Conservation (phyloP, 2,329 filamentous ascomycete genomes). For the Clarireedia hainanense region DNA sequence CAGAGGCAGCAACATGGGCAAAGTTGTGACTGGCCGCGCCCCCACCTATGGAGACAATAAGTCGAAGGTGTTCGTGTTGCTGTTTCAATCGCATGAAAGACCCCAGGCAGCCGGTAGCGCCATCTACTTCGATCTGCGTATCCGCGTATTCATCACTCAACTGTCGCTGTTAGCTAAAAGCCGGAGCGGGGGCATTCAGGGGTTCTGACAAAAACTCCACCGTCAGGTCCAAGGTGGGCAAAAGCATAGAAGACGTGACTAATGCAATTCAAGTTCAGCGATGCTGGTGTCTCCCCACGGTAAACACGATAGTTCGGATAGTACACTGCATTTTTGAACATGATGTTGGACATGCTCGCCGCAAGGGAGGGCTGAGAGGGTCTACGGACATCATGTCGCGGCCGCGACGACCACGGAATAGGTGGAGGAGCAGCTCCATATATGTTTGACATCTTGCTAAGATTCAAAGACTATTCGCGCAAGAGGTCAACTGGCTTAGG, state of each 20-base stretch:
- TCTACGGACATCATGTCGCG: slow-evolving; percentile 18
- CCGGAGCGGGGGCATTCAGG: not conserved
- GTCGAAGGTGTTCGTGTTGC: slow-evolving; percentile 60
- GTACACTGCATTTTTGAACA: slow-evolving; percentile 70
- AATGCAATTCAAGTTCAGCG: slow-evolving; percentile 66
- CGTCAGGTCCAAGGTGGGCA: slow-evolving; percentile 64
- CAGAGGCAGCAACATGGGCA: slow-evolving; percentile 55
- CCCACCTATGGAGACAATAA: slow-evolving; percentile 73
- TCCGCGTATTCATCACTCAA: slow-evolving; percentile 76
- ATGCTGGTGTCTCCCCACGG: slow-evolving; percentile 62
- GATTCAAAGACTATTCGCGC: not conserved
- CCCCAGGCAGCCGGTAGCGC: slow-evolving; percentile 61
- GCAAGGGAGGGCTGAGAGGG: slow-evolving; percentile 27
- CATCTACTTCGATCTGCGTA: slow-evolving; percentile 63
- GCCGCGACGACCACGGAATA: slow-evolving; percentile 23
- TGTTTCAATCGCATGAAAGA: slow-evolving; percentile 67
- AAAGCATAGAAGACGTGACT: slow-evolving; percentile 81
- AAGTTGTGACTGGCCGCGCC: slow-evolving; percentile 58
- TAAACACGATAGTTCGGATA: slow-evolving; percentile 77
- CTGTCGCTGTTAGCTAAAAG: slow-evolving; percentile 35
- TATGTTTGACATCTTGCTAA: slow-evolving; percentile 18
- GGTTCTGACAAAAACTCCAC: slow-evolving; percentile 62
- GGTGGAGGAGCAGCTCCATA: slow-evolving; percentile 21
- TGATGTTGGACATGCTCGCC: slow-evolving; percentile 35
- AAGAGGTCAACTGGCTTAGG: too few relatives aligned